Conservation (phyloP, 1,284 basidiomycete genomes). For the Cutaneotrichosporon cutaneum region DNA sequence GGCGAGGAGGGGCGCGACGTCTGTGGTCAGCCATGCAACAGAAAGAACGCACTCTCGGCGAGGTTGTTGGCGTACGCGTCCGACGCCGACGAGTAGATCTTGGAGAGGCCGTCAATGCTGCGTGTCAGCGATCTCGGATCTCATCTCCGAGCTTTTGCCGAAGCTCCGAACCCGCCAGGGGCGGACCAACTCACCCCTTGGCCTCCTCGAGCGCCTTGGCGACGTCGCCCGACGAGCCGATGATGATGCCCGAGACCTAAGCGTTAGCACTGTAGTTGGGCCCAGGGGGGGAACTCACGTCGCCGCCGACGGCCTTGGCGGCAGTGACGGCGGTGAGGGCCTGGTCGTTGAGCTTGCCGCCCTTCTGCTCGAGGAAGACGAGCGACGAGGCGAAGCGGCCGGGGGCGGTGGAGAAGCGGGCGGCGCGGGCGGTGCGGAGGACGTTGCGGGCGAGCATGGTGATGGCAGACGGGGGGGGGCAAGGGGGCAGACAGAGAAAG, state of each 20-base stretch:
- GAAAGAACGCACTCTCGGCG: conserved; percentile 52
- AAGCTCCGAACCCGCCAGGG: background rate
- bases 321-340: conserved; percentile 89
- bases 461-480: background rate
- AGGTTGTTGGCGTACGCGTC: conserved; percentile 52
- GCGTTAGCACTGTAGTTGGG: background rate
- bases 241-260: conserved; percentile 81
- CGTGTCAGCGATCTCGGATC: conserved; percentile 5
- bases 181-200: conserved; percentile 66
- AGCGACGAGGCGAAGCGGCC: conserved; percentile 59
- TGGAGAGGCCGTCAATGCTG: conserved; percentile 53
- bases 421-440: conserved; percentile 23
- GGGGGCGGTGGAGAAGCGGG: conserved; percentile 25
- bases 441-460: conserved; percentile 29
- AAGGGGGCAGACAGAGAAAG: background rate
- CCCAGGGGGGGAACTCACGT: conserved; percentile 35
- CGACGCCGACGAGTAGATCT: conserved; percentile 54
- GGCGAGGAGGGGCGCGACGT: conserved; percentile 58
- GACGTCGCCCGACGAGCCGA: conserved; percentile 73
- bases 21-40: conserved; percentile 31
- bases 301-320: conserved; percentile 72
- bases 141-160: background rate
- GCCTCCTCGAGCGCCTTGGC: conserved; percentile 68
- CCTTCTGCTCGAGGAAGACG: conserved; percentile 83
- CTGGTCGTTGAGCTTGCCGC: conserved; percentile 75